Evolutionary conservation across 345 rosid genomes (phyloP).

Genomic region (Eucalyptus lansdowneana): DNA sequence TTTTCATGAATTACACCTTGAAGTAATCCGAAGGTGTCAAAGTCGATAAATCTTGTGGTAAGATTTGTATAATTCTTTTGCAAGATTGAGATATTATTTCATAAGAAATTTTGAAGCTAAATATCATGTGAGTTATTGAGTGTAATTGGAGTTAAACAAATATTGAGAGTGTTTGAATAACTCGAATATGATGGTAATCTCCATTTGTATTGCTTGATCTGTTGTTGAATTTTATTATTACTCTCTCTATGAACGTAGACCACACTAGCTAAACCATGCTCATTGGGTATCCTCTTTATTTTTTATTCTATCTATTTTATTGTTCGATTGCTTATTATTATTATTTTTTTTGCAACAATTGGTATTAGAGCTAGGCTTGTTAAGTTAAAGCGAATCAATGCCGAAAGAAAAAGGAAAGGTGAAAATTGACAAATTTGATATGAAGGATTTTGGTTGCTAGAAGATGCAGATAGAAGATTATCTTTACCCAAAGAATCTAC

Average conservation of each 20-base stretch:
- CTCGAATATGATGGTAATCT: not conserved
- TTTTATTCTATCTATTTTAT: not conserved
- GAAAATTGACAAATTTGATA: not conserved
- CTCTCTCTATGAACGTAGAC: not conserved
- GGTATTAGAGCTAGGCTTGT: not conserved
- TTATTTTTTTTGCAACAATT: not conserved
- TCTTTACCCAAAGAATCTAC: not conserved
- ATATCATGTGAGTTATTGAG: not conserved
- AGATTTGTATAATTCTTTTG: not conserved
- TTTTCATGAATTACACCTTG: not conserved
- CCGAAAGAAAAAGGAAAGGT: not conserved
- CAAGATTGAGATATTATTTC: not conserved
- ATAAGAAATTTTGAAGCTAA: not conserved
- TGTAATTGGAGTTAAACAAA: not conserved
- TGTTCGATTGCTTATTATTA: accelerated
- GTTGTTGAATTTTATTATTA: not conserved
- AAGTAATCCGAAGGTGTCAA: not conserved
- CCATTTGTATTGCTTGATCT: not conserved
- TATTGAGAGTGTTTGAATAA: not conserved
- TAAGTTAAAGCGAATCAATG: not conserved
- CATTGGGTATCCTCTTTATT: not conserved
- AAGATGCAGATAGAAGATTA: not conserved
- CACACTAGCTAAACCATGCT: not conserved
- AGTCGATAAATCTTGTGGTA: not conserved
- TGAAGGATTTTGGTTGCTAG: not conserved